These are phyloP conservation scores for Mycena albidolilacea DNA, from an alignment of 768 basidiomycete genomes.

Conservation along the genomic window DNA sequence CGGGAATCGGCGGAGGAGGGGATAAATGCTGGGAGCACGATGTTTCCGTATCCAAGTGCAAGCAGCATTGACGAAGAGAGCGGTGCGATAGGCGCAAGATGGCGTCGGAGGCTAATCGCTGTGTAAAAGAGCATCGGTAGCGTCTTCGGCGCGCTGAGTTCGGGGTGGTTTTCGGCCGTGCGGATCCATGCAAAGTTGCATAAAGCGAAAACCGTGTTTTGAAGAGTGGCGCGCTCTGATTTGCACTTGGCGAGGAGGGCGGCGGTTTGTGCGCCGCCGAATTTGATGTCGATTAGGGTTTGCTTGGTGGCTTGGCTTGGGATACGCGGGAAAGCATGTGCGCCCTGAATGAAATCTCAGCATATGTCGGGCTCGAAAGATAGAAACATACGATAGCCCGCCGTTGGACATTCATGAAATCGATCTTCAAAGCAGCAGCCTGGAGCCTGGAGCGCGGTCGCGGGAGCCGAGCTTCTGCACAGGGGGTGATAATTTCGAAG, in stretches of 20 bases:
- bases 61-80: slow-evolving; percentile 40
- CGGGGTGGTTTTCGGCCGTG: slow-evolving; percentile 9
- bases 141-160: slow-evolving; percentile 22
- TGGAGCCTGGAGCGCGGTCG: slow-evolving; percentile 14
- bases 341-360: slow-evolving; percentile 12
- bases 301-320: slow-evolving; percentile 17
- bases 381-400: slow-evolving; percentile 26
- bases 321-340: slow-evolving; percentile 31
- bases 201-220: slow-evolving; percentile 40
- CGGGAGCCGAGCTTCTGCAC: slow-evolving; percentile 25
- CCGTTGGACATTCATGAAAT: slow-evolving; percentile 28
- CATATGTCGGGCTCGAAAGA: not conserved
- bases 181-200: slow-evolving; percentile 41
- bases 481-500: slow-evolving; percentile 30
- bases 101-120: slow-evolving; percentile 40
- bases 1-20: slow-evolving; percentile 26
- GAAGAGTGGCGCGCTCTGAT: slow-evolving; percentile 33
- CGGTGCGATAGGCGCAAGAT: slow-evolving; percentile 29
- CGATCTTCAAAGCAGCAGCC: slow-evolving; percentile 26
- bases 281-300: slow-evolving; percentile 25
- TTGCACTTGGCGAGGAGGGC: slow-evolving; percentile 32
- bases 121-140: slow-evolving; percentile 37
- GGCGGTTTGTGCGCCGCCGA: slow-evolving; percentile 28
- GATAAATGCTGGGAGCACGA: slow-evolving; percentile 40
- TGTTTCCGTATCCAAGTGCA: slow-evolving; percentile 42